Evolutionary conservation across 306 rosid genomes (phyloP).

Genomic region (Quercus agrifolia): DNA sequence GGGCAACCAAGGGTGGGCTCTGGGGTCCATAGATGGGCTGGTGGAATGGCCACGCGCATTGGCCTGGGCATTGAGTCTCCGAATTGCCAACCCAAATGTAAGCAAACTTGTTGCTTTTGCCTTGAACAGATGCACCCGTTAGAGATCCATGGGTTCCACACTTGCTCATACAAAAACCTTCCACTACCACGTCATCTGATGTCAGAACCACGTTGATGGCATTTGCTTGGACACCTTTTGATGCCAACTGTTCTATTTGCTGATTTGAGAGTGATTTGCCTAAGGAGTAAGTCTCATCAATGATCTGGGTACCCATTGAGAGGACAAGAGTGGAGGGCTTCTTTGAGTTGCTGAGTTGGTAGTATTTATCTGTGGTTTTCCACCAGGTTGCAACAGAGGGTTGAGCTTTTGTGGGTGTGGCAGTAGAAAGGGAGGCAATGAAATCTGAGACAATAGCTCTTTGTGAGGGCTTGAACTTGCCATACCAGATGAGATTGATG

Average conservation of each 20-base stretch:
- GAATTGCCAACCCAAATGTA: slow-evolving; percentile 76
- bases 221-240: slow-evolving; percentile 29
- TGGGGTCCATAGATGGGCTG: slow-evolving; percentile 62
- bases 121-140: background rate
- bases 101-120: slow-evolving; percentile 28
- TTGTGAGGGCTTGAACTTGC: slow-evolving; percentile 52
- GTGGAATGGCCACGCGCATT: slow-evolving; percentile 73
- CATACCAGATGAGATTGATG: slow-evolving; percentile 46
- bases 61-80: slow-evolving; percentile 57
- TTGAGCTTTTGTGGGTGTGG: slow-evolving; percentile 15
- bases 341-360: slow-evolving; percentile 20
- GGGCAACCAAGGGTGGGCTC: slow-evolving; percentile 43
- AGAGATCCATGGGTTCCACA: slow-evolving; percentile 57
- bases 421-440: slow-evolving; percentile 33
- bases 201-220: slow-evolving; percentile 56
- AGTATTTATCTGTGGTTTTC: slow-evolving; percentile 40
- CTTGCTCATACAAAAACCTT: slow-evolving; percentile 52
- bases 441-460: slow-evolving; percentile 44
- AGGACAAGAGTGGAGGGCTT: slow-evolving; percentile 7
- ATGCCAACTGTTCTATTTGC: slow-evolving; percentile 39
- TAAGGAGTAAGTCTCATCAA: slow-evolving; percentile 20
- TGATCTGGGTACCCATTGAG: slow-evolving; percentile 24
- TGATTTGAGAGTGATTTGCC: slow-evolving; percentile 51
- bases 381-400: slow-evolving; percentile 62
- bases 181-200: slow-evolving; percentile 41